Base-by-base conservation (phyloP, 1,284 basidiomycete species). In the Heterobasidion occidentale region DNA sequence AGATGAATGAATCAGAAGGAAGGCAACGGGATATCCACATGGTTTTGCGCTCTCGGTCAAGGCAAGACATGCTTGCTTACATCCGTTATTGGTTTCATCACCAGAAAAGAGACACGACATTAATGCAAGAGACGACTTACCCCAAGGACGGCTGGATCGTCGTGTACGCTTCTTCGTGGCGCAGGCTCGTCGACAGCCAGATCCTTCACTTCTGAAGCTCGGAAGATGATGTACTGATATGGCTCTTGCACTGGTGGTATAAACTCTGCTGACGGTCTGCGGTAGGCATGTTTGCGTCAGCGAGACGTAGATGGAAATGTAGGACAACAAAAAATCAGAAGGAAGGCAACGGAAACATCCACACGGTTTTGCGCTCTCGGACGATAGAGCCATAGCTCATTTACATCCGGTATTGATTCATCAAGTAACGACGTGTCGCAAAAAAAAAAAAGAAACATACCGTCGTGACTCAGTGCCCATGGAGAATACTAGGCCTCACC, bases 401-500 rank as follows among this genome's bases (percentile, higher is more conserved):
- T 81, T 77, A 84, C 80, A 84, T 86, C 84, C 83, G 81, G 72
- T 72, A 71, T 79, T 67, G 65, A 54, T 76, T 82, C 79, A 80
- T 80, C 71, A 46, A 59, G 54, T 61, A 53, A 47, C 53, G 46
- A 46, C 54, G 55, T 52, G 33, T 52, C 53, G n/a, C 17, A 36
- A 49, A 12, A 68, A 63, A 61, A 70, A 70, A 53, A 11, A 12
- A 8, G 70, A 61, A 44, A 76, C 86, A 75, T 72, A 91, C 81
- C 88, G 80, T 65, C 92, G 83, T 58, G 83, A 79, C 69, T 94
- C 91, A 6, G 92, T 94, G 42, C 91, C 91, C 89, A 92, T 92
- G 47, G 90, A 92, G 65, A 80, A 91, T 44, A 94, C 92, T 92
- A 56, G 7, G 46, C 46, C n/a, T 17, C 19, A 12, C 11, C 9